These are phyloP conservation scores for Pythium sukuiense DNA, from an alignment of 352 stramenopile species.

Conservation along the genomic window DNA sequence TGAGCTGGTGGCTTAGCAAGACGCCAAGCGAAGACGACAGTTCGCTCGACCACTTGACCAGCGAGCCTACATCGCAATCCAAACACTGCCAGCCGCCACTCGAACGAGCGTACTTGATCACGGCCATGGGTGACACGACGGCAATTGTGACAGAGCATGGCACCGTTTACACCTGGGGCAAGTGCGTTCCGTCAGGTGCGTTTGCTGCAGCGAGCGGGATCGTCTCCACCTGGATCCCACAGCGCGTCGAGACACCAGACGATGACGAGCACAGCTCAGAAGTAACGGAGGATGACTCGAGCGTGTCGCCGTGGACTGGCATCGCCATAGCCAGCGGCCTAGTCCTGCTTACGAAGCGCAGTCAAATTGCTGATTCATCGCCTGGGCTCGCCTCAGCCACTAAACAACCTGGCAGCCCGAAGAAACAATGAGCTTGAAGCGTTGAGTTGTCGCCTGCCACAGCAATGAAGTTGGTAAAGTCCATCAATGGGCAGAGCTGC, in stretches of 20 bases:
- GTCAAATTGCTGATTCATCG: neutral
- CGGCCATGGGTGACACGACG: conserved; percentile 27
- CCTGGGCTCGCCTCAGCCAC: neutral
- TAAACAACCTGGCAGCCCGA: neutral
- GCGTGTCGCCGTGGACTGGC: conserved; percentile 31
- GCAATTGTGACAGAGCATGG: conserved; percentile 31
- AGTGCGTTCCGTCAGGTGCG: conserved; percentile 10
- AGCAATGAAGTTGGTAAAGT: neutral
- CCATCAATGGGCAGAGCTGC: neutral
- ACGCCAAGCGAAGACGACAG: neutral
- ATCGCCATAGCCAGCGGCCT: conserved; percentile 52
- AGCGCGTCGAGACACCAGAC: conserved; percentile 10
- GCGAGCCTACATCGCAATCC: neutral
- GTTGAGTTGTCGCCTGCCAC: too few species aligned
- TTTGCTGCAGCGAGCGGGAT: conserved; percentile 18
- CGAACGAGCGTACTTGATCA: conserved; percentile 24
- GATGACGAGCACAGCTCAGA: neutral
- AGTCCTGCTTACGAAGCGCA: conserved; percentile 32
- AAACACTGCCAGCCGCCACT: neutral
- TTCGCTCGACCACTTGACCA: too few species aligned
- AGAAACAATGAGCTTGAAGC: neutral
- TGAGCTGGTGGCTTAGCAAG: conserved; percentile 20
- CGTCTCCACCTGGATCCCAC: conserved; percentile 15
- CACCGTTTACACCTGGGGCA: conserved; percentile 30
- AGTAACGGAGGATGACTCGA: neutral